phyloP scores from a whole-genome alignment of 345 rosid genomes.

The Camelina laxa region DNA sequence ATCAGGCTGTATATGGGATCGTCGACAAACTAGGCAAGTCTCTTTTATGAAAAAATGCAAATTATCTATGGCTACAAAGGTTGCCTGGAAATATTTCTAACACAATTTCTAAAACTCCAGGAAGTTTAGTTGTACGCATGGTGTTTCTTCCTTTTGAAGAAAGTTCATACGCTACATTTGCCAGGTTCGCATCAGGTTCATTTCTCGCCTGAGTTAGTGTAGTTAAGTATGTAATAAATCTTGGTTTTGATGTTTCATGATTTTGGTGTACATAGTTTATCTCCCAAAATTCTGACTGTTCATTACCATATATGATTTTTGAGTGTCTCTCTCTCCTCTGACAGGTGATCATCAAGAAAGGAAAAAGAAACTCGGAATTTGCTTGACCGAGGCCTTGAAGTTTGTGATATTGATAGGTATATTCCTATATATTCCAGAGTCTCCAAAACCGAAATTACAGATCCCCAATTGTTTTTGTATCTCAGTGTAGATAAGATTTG shows the following conservation, averaged over 20 bases:
- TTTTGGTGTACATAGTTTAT: neutral
- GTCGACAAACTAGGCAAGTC: conserved; percentile 86
- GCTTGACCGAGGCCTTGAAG: conserved; percentile 82
- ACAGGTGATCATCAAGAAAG: conserved; percentile 60
- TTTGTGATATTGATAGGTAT: conserved; percentile 83
- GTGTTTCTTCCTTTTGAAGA: conserved; percentile 97
- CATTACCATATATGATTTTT: neutral
- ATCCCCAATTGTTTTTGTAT: conserved; percentile 13
- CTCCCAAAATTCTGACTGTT: conserved; percentile 10
- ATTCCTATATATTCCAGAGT: conserved; percentile 4
- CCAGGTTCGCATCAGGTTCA: conserved; percentile 98
- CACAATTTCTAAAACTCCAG: conserved; percentile 47
- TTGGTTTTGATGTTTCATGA: conserved; percentile 9
- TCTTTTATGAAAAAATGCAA: conserved; percentile 9
- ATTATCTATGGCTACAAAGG: neutral
- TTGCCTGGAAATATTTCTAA: conserved; percentile 18
- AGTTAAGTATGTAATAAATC: conserved; percentile 4
- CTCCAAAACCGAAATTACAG: neutral
- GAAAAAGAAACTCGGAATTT: conserved; percentile 60
- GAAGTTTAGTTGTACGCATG: conserved; percentile 93
- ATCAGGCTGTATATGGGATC: conserved; percentile 94
- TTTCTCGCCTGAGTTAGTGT: conserved; percentile 54
- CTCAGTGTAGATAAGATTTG: conserved; percentile 9
- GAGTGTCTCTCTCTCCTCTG: conserved; percentile 32
- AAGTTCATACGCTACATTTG: conserved; percentile 91